Percentiles rank a stretch among this genome's conserved stretches.
Evolutionary conservation across 2,329 filamentous ascomycete species (phyloP).

Genomic region (Leptographium radiaticola): DNA sequence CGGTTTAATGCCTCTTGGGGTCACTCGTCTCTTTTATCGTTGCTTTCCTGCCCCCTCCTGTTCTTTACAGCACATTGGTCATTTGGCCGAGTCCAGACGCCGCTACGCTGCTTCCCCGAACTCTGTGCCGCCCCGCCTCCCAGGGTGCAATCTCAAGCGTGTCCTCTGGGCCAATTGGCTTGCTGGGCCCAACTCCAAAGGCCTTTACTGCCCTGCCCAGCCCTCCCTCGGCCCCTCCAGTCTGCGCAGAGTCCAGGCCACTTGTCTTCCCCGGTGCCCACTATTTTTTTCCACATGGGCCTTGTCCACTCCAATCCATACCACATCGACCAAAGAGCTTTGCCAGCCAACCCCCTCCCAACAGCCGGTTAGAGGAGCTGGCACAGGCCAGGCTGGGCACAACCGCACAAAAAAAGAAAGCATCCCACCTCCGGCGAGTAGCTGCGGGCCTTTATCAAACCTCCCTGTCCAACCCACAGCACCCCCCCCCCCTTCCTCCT

Average conservation of each 20-base stretch:
- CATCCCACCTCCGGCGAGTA: not conserved
- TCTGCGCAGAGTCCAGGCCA: not conserved
- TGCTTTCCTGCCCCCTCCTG: no score
- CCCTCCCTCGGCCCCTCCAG: not conserved
- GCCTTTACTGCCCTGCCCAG: not conserved
- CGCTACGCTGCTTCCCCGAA: no score
- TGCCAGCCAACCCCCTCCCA: not conserved
- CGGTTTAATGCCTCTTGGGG: no score
- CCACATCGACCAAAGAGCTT: not conserved
- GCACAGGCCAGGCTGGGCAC: not conserved
- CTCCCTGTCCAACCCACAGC: not conserved
- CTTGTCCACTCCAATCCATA: not conserved
- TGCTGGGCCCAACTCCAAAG: not conserved
- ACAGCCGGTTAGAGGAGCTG: not conserved
- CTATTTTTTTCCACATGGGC: not conserved
- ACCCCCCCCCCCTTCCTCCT: not conserved
- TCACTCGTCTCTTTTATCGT: no score
- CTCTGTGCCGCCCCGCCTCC: no score
- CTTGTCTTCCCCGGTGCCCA: not conserved
- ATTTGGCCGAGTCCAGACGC: no score
- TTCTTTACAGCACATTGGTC: no score
- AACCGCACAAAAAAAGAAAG: not conserved
- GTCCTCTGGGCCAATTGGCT: not conserved
- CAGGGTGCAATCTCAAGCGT: no score
- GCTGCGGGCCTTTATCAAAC: not conserved